These are phyloP conservation scores for Malus hybrid DNA, from an alignment of 331 rosid species.

Conservation along the genomic window DNA sequence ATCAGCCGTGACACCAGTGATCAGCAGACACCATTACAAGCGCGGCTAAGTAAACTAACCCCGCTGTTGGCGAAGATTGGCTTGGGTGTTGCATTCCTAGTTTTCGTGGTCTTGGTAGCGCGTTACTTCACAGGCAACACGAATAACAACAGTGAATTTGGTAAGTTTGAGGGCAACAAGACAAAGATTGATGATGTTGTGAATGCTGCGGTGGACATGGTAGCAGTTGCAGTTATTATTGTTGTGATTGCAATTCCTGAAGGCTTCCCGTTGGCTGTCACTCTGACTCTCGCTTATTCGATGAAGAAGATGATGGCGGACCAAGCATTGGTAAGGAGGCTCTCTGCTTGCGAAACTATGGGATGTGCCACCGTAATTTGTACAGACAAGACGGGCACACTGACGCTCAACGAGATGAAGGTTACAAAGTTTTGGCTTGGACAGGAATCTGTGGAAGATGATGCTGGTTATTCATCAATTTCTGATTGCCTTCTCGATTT, in stretches of 20 bases:
- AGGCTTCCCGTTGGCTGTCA: neutral
- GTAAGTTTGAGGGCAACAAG: conserved; percentile 14
- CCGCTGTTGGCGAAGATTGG: conserved; percentile 18
- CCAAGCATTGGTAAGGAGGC: too few relatives aligned
- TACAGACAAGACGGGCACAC: too few relatives aligned
- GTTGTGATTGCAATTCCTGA: conserved; percentile 35
- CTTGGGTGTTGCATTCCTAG: conserved; percentile 22
- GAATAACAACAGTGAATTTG: conserved; percentile 11
- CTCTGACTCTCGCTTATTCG: too few relatives aligned
- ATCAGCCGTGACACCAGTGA: conserved; percentile 7
- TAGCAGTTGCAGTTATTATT: conserved; percentile 25
- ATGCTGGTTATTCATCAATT: too few relatives aligned
- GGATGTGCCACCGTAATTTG: too few relatives aligned
- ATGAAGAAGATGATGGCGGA: too few relatives aligned
- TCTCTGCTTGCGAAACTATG: too few relatives aligned
- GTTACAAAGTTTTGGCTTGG: too few relatives aligned
- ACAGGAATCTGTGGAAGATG: too few relatives aligned
- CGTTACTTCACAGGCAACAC: conserved; percentile 31
- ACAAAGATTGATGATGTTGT: conserved; percentile 12
- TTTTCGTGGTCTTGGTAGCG: conserved; percentile 10
- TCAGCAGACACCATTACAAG: conserved; percentile 20
- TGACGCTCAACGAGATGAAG: too few relatives aligned
- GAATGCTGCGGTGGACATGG: conserved; percentile 12
- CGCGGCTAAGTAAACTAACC: conserved; percentile 13
- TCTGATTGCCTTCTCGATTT: too few relatives aligned